Conservation (phyloP, 2,329 filamentous ascomycete genomes). For the Paraconiothyrium brasiliense region DNA sequence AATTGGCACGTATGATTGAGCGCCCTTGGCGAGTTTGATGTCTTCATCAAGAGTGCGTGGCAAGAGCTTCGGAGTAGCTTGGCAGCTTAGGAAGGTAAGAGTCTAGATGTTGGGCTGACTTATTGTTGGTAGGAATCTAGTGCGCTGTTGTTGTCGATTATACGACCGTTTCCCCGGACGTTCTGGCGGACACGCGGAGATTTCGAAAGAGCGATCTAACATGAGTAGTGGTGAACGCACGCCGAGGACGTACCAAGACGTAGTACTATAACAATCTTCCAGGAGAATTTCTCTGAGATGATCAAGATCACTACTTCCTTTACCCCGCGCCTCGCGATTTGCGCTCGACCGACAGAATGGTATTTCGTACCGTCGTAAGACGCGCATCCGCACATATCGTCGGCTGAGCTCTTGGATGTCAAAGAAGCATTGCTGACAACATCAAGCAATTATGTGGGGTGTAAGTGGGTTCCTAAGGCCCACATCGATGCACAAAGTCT, state of each 20-base stretch:
- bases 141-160: constrained; percentile 13
- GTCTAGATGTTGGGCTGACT: constrained; percentile 1
- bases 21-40: constrained; percentile 20
- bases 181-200: background rate
- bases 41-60: constrained; percentile 19
- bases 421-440: background rate
- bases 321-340: background rate
- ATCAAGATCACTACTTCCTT: background rate
- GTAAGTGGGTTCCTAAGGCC: background rate
- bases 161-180: constrained; percentile 11
- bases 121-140: background rate
- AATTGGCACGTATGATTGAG: background rate
- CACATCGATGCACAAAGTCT: background rate
- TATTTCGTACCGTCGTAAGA: background rate
- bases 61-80: constrained; percentile 18
- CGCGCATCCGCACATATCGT: background rate
- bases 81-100: constrained; percentile 5
- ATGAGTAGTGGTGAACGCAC: background rate
- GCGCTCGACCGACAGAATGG: background rate
- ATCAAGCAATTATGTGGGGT: background rate
- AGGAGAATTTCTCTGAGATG: background rate
- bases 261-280: background rate
- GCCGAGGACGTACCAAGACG: background rate
- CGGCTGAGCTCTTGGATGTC: background rate
- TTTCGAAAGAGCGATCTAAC: background rate